Base-by-base conservation (phyloP, 106 monocot species). In the Dendrobium nobile region DNA sequence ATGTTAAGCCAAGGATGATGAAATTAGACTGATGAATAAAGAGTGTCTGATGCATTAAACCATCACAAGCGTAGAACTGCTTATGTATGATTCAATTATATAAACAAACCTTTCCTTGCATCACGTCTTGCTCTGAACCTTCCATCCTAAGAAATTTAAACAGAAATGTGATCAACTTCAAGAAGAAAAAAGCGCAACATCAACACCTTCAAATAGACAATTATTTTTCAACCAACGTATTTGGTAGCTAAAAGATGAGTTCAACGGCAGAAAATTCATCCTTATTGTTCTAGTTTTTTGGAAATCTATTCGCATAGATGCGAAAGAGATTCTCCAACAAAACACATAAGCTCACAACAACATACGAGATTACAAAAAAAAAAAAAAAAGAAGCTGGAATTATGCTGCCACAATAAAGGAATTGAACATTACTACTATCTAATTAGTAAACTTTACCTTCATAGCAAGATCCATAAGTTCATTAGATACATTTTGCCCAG, bases 401-500 rank as follows among this genome's bases (percentile, higher is more conserved):
- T 26, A 65, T 6, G 10, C 64, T 7, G 64, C n/a, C 10, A 65
- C 24, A 7, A 65, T 9, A 26, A 26, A 65, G 5, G 24, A 6
- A 72, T 16, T 40, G 40, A 72, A 37, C 40, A 72, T 33, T 28
- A 33, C 3, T 40, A 16, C 33, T 15, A 40, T 33, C 40, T 31
- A 7, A 75, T 75, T 44, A 44, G 43, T n/a, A 76, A 26, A 74
- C 55, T 78, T 79, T 82, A 96, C 96, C 93, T 96, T 94, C 94
- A 99, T 99, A 82, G 98, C 98, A 73, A 99, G 98, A 85, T 93
- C 89, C 95, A 86, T 99, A 70, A 99, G 78, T 65, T 99, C 98
- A 73, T 42, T 42, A 27, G 95, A 82, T 20, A 99, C 93, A 91
- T 88, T 92, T 84, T 99, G 98, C 41, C 92, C 98, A 82, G 93